Conservation (phyloP, 2,329 filamentous ascomycete genomes). For the Escovopsis weberi region DNA sequence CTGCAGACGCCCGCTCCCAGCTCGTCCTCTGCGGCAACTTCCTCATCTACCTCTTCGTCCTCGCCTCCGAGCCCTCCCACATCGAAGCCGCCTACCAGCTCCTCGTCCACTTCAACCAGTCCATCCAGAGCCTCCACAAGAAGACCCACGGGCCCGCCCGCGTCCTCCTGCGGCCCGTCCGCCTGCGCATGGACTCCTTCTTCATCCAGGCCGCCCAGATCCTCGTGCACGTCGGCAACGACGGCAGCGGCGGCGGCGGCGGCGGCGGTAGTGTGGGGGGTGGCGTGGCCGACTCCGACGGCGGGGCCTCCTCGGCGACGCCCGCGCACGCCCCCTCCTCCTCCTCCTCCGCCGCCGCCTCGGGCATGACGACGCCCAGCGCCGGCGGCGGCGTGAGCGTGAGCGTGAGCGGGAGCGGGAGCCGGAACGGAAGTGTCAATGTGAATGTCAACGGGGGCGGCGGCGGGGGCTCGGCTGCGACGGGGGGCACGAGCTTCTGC, state of each 20-base stretch:
- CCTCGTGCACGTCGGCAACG: conserved; percentile 10
- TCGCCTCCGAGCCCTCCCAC: conserved; percentile 22
- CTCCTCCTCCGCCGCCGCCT: no score
- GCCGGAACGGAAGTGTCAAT: no score
- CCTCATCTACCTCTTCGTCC: conserved; percentile 31
- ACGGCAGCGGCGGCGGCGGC: conserved; percentile 18
- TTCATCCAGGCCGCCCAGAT: conserved; percentile 22
- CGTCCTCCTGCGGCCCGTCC: conserved; percentile 20
- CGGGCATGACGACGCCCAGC: no score
- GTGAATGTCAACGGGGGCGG: no score
- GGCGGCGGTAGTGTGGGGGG: conserved; percentile 19
- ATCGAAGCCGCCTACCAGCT: conserved; percentile 22
- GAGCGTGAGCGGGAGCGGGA: no score
- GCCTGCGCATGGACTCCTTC: conserved; percentile 24
- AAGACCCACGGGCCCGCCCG: conserved; percentile 17
- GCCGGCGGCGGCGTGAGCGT: no score
- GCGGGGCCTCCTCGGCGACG: neutral
- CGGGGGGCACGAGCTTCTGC: no score
- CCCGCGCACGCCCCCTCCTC: no score
- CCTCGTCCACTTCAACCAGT: conserved; percentile 22
- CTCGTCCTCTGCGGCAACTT: conserved; percentile 33
- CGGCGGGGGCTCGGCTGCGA: no score
- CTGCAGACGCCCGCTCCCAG: conserved; percentile 23
- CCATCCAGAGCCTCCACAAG: conserved; percentile 19
- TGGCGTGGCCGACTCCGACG: conserved; percentile 8